These are phyloP conservation scores for Periconia sp. DNA, from an alignment of 2,329 filamentous ascomycete genomes.

Conservation along the genomic window DNA sequence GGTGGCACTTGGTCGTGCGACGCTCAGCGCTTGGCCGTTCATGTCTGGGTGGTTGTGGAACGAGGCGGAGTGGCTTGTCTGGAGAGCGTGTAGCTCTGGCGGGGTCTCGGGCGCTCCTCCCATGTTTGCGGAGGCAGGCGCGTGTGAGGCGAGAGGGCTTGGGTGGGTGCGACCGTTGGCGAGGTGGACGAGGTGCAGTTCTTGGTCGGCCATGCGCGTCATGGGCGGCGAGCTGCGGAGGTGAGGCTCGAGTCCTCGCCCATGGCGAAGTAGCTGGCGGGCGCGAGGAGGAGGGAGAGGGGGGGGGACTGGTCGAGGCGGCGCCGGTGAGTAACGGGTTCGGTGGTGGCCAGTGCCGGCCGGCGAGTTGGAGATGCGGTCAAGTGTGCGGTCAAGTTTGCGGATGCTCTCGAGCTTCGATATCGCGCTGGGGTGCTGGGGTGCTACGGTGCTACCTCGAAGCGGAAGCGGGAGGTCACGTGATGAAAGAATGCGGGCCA, in stretches of 20 bases:
- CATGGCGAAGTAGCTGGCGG: conserved; percentile 44
- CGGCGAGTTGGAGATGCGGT: no score
- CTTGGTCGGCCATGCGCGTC: conserved; percentile 38
- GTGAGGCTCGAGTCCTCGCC: conserved; percentile 29
- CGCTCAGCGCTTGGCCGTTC: conserved; percentile 39
- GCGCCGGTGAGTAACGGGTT: conserved; percentile 5
- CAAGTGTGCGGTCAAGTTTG: no score
- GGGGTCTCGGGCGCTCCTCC: conserved; percentile 15
- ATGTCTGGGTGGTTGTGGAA: conserved; percentile 20
- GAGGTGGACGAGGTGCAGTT: conserved; percentile 22
- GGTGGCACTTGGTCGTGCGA: conserved; percentile 59
- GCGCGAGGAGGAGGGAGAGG: no score
- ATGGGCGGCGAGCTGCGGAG: conserved; percentile 26
- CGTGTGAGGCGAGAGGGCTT: conserved; percentile 36
- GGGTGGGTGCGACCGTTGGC: conserved; percentile 27
- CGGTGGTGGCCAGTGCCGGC: no score
- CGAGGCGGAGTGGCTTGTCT: conserved; percentile 34
- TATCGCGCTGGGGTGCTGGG: no score
- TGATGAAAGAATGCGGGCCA: no score
- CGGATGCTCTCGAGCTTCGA: no score
- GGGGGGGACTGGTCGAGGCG: no score
- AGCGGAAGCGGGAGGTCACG: no score
- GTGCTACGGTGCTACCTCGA: no score
- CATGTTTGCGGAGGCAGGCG: conserved; percentile 25
- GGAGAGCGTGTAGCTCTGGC: conserved; percentile 18